A percentile compares a stretch with the other conserved stretches of the same genome.
Evolutionary conservation across 257 asterid genomes (phyloP).

Genomic region (Asclepias syriaca): DNA sequence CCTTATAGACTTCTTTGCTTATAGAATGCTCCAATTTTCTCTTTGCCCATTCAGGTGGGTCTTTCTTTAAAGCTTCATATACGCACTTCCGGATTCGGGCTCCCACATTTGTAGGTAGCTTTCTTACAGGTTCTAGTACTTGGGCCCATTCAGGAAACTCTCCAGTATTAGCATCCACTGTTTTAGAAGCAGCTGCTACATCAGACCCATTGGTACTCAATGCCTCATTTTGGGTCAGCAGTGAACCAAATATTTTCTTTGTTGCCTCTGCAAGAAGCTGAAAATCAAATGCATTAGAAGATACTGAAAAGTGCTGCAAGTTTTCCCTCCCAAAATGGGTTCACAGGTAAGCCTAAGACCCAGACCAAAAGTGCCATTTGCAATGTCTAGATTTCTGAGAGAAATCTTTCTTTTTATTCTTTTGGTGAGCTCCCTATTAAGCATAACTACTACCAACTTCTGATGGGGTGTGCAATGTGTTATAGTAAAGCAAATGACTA

Average conservation of each 20-base stretch:
- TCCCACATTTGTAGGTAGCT: conserved; percentile 96
- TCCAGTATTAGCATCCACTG: conserved; percentile 38
- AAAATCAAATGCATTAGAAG: conserved; percentile 29
- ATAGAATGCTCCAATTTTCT: conserved; percentile 71
- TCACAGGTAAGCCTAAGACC: background rate
- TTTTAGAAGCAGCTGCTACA: conserved; percentile 35
- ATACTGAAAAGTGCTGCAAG: background rate
- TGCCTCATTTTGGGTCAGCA: conserved; percentile 45
- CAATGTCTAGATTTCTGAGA: background rate
- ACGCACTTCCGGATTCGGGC: conserved; percentile 81
- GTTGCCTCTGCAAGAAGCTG: conserved; percentile 92
- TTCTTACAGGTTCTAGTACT: conserved; percentile 89
- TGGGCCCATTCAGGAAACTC: conserved; percentile 85
- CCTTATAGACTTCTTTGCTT: conserved; percentile 94
- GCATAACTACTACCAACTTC: background rate
- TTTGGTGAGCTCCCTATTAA: background rate
- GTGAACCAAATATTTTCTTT: conserved; percentile 66
- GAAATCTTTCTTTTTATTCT: background rate
- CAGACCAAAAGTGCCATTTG: background rate
- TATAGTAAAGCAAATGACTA: background rate
- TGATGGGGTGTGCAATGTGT: background rate
- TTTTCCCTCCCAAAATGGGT: background rate
- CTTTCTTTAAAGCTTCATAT: conserved; percentile 64
- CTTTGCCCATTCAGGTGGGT: conserved; percentile 93
- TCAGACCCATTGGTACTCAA: conserved; percentile 43